Conservation (phyloP, 2,329 filamentous ascomycete species). For the Ophiostoma sp. region DNA sequence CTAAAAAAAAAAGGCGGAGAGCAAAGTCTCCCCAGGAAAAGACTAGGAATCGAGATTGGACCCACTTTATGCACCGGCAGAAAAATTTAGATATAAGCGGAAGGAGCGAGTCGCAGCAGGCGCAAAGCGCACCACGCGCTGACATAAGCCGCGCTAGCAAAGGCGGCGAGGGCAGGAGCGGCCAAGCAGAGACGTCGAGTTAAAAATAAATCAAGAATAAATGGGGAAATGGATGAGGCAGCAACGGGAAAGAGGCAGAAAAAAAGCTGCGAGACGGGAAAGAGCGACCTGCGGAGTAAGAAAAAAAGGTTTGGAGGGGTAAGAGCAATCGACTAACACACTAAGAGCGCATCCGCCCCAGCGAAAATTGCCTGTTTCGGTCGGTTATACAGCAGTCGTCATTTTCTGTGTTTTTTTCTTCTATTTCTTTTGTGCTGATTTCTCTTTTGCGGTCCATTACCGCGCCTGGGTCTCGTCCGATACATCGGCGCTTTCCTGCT, state of each 20-base stretch:
- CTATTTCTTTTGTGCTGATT: slow-evolving; percentile 10
- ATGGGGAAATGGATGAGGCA: background rate
- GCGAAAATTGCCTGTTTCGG: slow-evolving; percentile 17
- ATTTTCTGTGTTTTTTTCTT: slow-evolving; percentile 12
- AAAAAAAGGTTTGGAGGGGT: slow-evolving; percentile 10
- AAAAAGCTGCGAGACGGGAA: background rate
- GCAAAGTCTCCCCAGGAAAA: slow-evolving; percentile 4
- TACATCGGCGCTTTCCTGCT: background rate
- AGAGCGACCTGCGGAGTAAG: background rate
- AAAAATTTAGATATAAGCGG: background rate
- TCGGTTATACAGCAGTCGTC: slow-evolving; percentile 17
- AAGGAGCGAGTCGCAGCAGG: background rate
- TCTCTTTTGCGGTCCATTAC: background rate
- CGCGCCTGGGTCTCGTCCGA: background rate
- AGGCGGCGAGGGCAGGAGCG: background rate
- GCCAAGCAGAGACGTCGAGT: background rate
- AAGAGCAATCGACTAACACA: slow-evolving; percentile 19
- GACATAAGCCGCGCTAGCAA: background rate
- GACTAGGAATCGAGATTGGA: background rate
- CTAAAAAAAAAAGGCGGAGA: slow-evolving; percentile 5
- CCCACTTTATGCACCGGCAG: slow-evolving; percentile 5
- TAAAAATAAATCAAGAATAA: background rate
- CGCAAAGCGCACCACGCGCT: background rate
- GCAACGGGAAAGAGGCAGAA: background rate
- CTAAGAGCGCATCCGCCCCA: background rate